phyloP scores from a whole-genome alignment of 2,329 filamentous ascomycete species.

The Chaetomiaceae sp. region DNA sequence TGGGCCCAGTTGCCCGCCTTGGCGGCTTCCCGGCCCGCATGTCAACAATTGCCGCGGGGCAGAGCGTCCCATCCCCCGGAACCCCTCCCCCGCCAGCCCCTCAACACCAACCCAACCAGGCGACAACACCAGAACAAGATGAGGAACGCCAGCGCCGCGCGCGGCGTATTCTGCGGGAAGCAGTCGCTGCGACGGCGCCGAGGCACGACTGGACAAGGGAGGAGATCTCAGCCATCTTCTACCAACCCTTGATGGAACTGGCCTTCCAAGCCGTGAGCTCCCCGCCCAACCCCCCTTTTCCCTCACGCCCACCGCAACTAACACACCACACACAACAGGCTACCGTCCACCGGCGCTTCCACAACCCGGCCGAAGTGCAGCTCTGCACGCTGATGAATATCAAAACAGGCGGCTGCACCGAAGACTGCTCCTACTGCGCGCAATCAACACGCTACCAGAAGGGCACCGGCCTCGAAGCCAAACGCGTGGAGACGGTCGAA shows the following conservation, averaged over 20 bases:
- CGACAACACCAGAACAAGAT: neutral
- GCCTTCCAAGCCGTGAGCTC: conserved; percentile 64
- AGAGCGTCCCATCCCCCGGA: neutral
- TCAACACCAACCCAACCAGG: neutral
- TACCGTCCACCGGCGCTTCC: conserved; percentile 75
- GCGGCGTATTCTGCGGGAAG: conserved; percentile 36
- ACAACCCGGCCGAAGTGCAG: conserved; percentile 76
- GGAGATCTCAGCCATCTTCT: conserved; percentile 75
- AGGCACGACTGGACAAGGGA: conserved; percentile 74
- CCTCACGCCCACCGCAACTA: neutral
- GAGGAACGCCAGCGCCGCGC: conserved; percentile 7
- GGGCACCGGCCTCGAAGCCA: conserved; percentile 72
- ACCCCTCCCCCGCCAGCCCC: neutral
- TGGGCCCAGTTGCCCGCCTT: neutral
- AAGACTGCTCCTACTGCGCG: conserved; percentile 90
- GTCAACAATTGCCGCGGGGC: conserved; percentile 10
- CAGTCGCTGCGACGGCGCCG: conserved; percentile 54
- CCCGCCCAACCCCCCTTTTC: neutral
- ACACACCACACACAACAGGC: conserved; percentile 44
- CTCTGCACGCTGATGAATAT: conserved; percentile 96
- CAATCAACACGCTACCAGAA: conserved; percentile 76
- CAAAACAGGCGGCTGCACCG: conserved; percentile 86
- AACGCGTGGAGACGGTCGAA: conserved; percentile 72
- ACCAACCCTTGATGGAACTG: conserved; percentile 74
- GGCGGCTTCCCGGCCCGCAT: conserved; percentile 2